A percentile compares a stretch with the other conserved stretches of the same genome.
Evolutionary conservation across 2,329 filamentous ascomycete species (phyloP).

Genomic region (Hymenoscyphus fructigenus): DNA sequence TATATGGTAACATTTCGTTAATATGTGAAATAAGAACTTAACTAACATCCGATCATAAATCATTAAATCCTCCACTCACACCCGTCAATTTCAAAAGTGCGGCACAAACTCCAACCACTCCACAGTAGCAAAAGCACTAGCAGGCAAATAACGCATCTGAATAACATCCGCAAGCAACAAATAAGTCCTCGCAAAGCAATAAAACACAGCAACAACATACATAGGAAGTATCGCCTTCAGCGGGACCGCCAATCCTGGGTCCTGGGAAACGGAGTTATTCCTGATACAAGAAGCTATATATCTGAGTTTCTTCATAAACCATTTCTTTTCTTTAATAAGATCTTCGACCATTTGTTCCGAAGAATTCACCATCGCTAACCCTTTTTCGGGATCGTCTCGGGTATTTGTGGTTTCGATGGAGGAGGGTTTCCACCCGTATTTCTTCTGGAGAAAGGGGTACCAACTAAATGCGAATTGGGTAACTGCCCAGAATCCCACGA

Average conservation of each 20-base stretch:
- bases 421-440: neutral
- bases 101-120: neutral
- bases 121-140: neutral
- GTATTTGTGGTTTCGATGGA: neutral
- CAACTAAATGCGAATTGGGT: neutral
- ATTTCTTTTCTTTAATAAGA: too few relatives aligned
- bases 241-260: neutral
- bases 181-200: neutral
- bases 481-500: neutral
- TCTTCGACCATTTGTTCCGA: neutral
- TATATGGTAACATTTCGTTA: too few relatives aligned
- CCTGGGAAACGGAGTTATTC: neutral
- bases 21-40: too few relatives aligned
- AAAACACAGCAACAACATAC: slow-evolving; percentile 3
- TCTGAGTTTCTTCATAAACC: neutral
- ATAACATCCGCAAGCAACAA: neutral
- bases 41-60: too few relatives aligned
- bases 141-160: neutral
- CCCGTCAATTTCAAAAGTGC: neutral
- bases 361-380: neutral
- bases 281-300: neutral
- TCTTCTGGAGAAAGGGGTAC: neutral
- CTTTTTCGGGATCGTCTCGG: neutral
- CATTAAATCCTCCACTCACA: too few relatives aligned
- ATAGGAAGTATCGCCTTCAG: neutral